phyloP scores from a whole-genome alignment of 129 eudicot species.

The Logfia minima region DNA sequence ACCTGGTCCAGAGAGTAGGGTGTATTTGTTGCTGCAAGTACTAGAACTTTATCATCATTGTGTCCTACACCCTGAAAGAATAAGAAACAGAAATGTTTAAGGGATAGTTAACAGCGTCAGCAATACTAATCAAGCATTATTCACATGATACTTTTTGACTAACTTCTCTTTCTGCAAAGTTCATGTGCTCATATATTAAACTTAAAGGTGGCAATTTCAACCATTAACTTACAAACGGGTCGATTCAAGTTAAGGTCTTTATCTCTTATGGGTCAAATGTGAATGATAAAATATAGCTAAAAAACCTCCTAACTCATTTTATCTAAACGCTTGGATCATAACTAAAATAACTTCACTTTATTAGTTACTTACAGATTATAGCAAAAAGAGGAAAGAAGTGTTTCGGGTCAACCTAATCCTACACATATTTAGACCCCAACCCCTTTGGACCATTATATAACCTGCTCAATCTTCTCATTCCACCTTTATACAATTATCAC shows the following conservation, averaged over 20 bases:
- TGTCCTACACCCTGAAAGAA: conserved; percentile 93
- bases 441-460: not conserved
- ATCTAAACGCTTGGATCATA: not conserved
- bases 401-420: not conserved
- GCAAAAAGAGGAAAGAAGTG: not conserved
- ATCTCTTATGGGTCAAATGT: not conserved
- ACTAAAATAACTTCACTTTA: not conserved
- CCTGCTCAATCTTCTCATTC: not conserved
- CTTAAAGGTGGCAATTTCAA: not conserved
- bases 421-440: not conserved
- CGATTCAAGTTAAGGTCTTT: not conserved
- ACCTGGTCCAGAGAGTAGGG: conserved; percentile 99
- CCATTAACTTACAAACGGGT: not conserved
- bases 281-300: not conserved
- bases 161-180: not conserved
- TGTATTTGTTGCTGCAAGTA: conserved; percentile 98
- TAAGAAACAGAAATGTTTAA: not conserved
- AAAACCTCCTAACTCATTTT: not conserved
- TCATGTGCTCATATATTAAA: not conserved
- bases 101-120: not conserved
- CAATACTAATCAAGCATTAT: not conserved
- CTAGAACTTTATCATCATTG: conserved; percentile 97
- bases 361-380: not conserved
- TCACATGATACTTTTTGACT: not conserved
- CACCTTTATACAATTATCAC: not conserved